Percentiles rank a stretch among this genome's conserved stretches.
Evolutionary conservation across 1,284 basidiomycete genomes (phyloP).

Genomic region (Pascua guehoae): DNA sequence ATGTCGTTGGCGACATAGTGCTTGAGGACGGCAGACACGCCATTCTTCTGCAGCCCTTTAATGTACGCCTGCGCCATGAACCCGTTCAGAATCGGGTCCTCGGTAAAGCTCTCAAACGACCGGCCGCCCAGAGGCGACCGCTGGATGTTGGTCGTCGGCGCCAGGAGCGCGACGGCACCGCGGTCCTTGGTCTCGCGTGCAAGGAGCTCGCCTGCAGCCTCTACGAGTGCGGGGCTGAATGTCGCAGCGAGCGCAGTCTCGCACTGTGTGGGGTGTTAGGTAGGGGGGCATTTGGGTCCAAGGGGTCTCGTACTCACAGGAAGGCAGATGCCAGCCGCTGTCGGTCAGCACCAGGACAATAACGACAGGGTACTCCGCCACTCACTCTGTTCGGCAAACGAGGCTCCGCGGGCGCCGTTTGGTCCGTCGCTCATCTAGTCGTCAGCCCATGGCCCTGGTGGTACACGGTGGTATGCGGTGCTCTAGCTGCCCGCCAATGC

Average conservation of each 20-base stretch:
- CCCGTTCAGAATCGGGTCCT: constrained; percentile 71
- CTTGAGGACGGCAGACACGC: constrained; percentile 57
- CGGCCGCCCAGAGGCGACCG: constrained; percentile 70
- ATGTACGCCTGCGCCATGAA: constrained; percentile 67
- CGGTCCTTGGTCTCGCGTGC: constrained; percentile 68
- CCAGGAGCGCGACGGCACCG: constrained; percentile 63
- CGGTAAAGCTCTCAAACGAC: constrained; percentile 60
- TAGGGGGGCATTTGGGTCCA: constrained; percentile 33
- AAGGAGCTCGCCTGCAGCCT: constrained; percentile 59
- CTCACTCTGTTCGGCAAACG: constrained; percentile 54
- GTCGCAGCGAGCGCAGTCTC: constrained; percentile 49
- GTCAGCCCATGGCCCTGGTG: too few relatives aligned
- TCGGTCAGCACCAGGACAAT: too few relatives aligned
- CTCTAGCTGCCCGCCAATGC: too few relatives aligned
- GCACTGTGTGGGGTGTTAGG: constrained; percentile 53
- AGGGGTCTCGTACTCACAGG: constrained; percentile 61
- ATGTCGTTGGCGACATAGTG: constrained; percentile 47
- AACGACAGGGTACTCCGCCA: too few relatives aligned
- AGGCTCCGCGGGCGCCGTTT: constrained; percentile 25
- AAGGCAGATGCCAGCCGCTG: constrained; percentile 58
- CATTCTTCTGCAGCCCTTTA: constrained; percentile 66
- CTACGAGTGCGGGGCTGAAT: constrained; percentile 58
- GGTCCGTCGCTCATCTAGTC: constrained; percentile 20
- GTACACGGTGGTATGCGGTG: too few relatives aligned
- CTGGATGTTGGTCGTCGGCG: constrained; percentile 76